These are phyloP conservation scores for Kuraishia borneana DNA, from an alignment of 805 yeast species.

Conservation along the genomic window DNA sequence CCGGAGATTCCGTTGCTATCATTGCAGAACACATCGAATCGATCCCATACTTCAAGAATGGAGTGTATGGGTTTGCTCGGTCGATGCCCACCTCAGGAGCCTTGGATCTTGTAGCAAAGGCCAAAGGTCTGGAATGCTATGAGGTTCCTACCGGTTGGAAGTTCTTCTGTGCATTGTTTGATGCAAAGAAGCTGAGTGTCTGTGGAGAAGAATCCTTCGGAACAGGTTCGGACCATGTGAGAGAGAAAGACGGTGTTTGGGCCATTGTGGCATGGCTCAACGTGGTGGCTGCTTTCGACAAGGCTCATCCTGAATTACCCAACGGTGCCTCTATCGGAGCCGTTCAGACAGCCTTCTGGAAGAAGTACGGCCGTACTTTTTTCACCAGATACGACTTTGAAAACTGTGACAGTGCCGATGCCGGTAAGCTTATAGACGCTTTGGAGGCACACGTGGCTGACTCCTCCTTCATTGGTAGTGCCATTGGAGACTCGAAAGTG, in stretches of 20 bases:
- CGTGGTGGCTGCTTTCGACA: conserved; percentile 74
- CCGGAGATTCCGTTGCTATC: conserved; percentile 97
- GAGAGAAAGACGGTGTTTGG: conserved; percentile 98
- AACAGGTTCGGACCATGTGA: conserved; percentile 93
- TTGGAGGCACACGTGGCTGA: conserved; percentile 28
- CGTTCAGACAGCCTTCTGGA: conserved; percentile 83
- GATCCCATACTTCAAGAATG: conserved; percentile 87
- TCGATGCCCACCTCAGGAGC: conserved; percentile 98
- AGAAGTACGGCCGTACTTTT: conserved; percentile 89
- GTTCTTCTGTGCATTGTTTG: conserved; percentile 92
- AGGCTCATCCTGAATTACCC: conserved; percentile 37
- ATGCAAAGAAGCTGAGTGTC: conserved; percentile 83
- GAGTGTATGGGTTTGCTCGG: conserved; percentile 88
- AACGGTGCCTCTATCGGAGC: conserved; percentile 56
- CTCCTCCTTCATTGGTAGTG: conserved; percentile 36
- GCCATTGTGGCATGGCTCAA: conserved; percentile 96
- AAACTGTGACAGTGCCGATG: conserved; percentile 67
- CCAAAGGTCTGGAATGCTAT: conserved; percentile 62
- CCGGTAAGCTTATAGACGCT: conserved; percentile 50
- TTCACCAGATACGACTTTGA: conserved; percentile 95
- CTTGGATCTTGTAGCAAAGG: conserved; percentile 79
- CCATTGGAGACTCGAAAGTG: conserved; percentile 42
- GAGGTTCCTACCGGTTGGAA: conserved; percentile 99
- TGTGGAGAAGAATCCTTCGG: conserved; percentile 99
- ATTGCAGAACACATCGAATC: conserved; percentile 84